Evolutionary conservation across 148 eudicot species (phyloP).

Genomic region (Dysphania ambrosioides): DNA sequence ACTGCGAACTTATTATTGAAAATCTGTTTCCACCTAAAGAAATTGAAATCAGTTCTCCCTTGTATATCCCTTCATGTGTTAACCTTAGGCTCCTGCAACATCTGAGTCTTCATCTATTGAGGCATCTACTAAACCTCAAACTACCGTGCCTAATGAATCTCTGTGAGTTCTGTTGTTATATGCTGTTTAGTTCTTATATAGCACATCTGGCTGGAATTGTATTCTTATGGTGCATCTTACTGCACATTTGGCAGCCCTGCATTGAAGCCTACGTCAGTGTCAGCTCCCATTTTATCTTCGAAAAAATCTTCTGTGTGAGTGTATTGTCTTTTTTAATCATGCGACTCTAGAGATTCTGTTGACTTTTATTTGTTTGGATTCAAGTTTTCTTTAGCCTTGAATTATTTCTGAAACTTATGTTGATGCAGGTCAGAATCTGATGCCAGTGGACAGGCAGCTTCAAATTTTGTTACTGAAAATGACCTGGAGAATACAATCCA

Average conservation of each 20-base stretch:
- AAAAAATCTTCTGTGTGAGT: slow-evolving; percentile 44
- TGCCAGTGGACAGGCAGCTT: slow-evolving; percentile 59
- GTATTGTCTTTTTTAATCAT: neutral
- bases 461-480: slow-evolving; percentile 62
- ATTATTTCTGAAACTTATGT: slow-evolving; percentile 10
- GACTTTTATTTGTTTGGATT: neutral
- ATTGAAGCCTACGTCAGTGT: slow-evolving; percentile 32
- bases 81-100: slow-evolving; percentile 44
- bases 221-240: slow-evolving; percentile 12
- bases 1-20: neutral
- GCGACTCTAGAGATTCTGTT: neutral
- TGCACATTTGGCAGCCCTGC: slow-evolving; percentile 41
- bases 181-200: neutral
- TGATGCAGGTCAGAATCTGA: slow-evolving; percentile 45
- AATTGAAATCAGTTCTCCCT: neutral
- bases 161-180: slow-evolving; percentile 38
- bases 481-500: slow-evolving; percentile 61
- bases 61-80: slow-evolving; percentile 5
- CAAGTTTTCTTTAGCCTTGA: neutral
- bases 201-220: neutral
- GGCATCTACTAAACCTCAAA: slow-evolving; percentile 29
- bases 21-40: too few species aligned
- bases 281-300: slow-evolving; percentile 25
- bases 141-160: slow-evolving; percentile 36
- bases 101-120: slow-evolving; percentile 33